Evolutionary conservation across 2,329 filamentous ascomycete species (phyloP).

Genomic region (Calonectria hongkongensis): DNA sequence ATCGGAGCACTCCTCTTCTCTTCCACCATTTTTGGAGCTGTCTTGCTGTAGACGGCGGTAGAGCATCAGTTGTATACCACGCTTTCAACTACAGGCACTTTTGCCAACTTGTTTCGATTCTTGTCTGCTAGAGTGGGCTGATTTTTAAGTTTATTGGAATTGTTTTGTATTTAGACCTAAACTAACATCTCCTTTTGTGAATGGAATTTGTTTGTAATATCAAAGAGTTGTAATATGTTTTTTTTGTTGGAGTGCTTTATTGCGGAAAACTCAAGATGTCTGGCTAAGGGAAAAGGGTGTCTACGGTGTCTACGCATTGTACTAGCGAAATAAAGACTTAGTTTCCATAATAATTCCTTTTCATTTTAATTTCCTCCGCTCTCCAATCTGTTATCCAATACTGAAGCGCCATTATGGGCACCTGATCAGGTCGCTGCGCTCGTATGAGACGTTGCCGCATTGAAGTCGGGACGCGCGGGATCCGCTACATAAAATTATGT

Average conservation of each 20-base stretch:
- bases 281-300: not conserved
- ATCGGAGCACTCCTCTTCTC: constrained; percentile 62
- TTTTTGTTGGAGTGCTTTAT: not conserved
- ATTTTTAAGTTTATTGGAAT: constrained; percentile 1
- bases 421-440: not conserved
- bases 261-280: not conserved
- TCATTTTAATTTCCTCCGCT: not conserved
- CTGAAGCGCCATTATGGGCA: not conserved
- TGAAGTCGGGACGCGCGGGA: constrained; percentile 2
- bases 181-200: not conserved
- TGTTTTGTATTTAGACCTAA: constrained; percentile 6
- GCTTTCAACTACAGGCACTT: not conserved
- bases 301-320: not conserved
- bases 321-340: not conserved
- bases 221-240: not conserved
- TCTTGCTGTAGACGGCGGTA: constrained; percentile 47
- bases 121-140: constrained; percentile 12
- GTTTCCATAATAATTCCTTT: not conserved
- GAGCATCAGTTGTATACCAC: not conserved
- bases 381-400: not conserved
- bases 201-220: constrained; percentile 12
- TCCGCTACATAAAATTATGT: not conserved
- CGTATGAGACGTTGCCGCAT: constrained; percentile 12
- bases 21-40: constrained; percentile 53
- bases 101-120: constrained; percentile 15